phyloP scores from a whole-genome alignment of 108 stramenopile genomes.

The Stephanodiscus triporus region DNA sequence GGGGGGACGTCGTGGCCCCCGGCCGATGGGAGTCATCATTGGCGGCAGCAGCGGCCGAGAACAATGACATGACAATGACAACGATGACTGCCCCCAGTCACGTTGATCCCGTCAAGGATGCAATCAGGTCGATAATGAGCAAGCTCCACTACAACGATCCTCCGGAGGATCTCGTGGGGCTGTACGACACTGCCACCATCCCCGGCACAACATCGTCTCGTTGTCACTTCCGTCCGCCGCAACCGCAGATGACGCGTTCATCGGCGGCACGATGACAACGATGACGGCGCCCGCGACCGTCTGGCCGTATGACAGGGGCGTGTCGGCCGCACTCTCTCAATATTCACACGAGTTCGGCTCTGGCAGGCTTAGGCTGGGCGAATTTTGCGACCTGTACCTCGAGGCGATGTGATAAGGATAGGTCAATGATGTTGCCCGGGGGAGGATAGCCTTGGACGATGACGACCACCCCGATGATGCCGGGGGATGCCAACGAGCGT shows the following conservation, averaged over 20 bases:
- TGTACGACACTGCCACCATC: constrained; percentile 34
- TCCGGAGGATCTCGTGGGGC: constrained; percentile 3
- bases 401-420: constrained; percentile 50
- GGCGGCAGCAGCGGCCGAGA: not conserved
- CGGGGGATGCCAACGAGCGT: no score
- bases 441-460: not conserved
- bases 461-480: no score
- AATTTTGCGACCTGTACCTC: constrained; percentile 67
- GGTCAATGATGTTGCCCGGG: constrained; percentile 20
- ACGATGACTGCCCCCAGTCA: not conserved
- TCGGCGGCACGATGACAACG: no score
- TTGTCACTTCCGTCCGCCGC: constrained; percentile 7
- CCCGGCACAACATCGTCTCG: constrained; percentile 11
- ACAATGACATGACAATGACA: not conserved
- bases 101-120: constrained; percentile 17
- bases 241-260: not conserved
- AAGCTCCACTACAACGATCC: constrained; percentile 40
- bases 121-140: constrained; percentile 27
- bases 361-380: constrained; percentile 56
- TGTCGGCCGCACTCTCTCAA: constrained; percentile 53
- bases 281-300: constrained; percentile 8
- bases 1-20: constrained; percentile 3
- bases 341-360: constrained; percentile 57
- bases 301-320: constrained; percentile 62
- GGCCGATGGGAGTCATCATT: constrained; percentile 9